Evolutionary conservation across 2,329 filamentous ascomycete genomes (phyloP).

Genomic region (Arachnomyces sp.): DNA sequence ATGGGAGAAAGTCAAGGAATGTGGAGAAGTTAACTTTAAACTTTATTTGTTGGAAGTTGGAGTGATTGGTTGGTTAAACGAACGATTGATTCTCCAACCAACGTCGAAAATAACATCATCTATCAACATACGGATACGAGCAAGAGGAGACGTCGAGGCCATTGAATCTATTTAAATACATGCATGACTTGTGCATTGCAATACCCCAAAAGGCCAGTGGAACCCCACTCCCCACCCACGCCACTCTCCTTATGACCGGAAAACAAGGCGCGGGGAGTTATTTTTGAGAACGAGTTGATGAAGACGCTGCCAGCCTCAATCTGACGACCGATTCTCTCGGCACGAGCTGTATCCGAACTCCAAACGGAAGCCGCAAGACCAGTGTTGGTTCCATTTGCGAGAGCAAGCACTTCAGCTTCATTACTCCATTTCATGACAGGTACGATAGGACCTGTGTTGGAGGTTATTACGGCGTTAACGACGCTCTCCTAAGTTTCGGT

Average conservation of each 20-base stretch:
- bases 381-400: slow-evolving; percentile 42
- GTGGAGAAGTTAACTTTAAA: too few species aligned
- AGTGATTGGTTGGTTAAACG: too few species aligned
- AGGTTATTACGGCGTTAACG: neutral
- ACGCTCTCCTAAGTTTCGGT: neutral
- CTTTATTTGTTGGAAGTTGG: too few species aligned
- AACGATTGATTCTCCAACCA: too few species aligned
- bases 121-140: too few species aligned
- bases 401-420: slow-evolving; percentile 37
- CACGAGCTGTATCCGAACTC: slow-evolving; percentile 43
- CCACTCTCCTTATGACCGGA: slow-evolving; percentile 28
- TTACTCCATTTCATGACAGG: slow-evolving; percentile 52
- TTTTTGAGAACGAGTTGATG: slow-evolving; percentile 46
- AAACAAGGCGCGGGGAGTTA: slow-evolving; percentile 36
- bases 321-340: slow-evolving; percentile 39
- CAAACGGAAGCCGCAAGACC: slow-evolving; percentile 51
- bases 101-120: too few species aligned
- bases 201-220: slow-evolving; percentile 21
- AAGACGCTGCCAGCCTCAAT: slow-evolving; percentile 51
- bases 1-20: too few species aligned
- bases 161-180: too few species aligned
- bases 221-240: slow-evolving; percentile 25
- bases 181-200: slow-evolving; percentile 19
- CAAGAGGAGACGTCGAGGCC: too few species aligned
- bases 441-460: slow-evolving; percentile 46